Evolutionary conservation across 306 rosid species (phyloP), one percentile per base, ranked within the genome.

Genomic region (Morella rubra): DNA sequence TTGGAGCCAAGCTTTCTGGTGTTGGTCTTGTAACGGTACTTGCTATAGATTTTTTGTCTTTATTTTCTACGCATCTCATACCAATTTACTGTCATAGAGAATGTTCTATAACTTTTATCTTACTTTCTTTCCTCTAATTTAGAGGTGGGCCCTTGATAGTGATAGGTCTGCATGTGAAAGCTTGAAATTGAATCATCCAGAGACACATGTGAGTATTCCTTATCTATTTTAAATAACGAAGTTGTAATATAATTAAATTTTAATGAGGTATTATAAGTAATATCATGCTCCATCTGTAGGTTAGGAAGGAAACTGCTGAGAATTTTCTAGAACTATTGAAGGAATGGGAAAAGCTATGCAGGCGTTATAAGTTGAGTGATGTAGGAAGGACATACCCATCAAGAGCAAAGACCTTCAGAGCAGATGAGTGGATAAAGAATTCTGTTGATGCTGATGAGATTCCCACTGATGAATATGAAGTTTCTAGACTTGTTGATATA

Each of bases 111-210:
- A 62, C 45, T 75, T 27, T 58, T 73, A 71, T 78, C 84, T 78
- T 82, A 64, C 77, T 79, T 68, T 70, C 84, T 71, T 71, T 49
- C 55, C 40, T 47, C 75, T 81, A 19, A 75, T 67, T 77, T 77
- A 94, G 98, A 92, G 81, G 83, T 94, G 98, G 98, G 96, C 98
- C 32, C 84, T 94, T 79, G 98, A 94, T 81, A 80, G 80, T 47
- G 74, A 82, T 67, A 80, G n/a, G 61, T 81, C 87, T 79, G 98
- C 98, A 12, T 85, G 91, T 77, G 82, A 92, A 74, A 94, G 97
- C 85, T 65, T 94, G 81, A 90, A 80, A 85, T 76, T 89, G 80
- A 94, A 92, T 81, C 98, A 94, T 85, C 93, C 96, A 46, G 92
- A 79, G 37, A 89, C 95, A 41, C 78, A 87, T 49, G 98, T 94